phyloP scores from a whole-genome alignment of 768 basidiomycete genomes.

The Naganishia kalamii region DNA sequence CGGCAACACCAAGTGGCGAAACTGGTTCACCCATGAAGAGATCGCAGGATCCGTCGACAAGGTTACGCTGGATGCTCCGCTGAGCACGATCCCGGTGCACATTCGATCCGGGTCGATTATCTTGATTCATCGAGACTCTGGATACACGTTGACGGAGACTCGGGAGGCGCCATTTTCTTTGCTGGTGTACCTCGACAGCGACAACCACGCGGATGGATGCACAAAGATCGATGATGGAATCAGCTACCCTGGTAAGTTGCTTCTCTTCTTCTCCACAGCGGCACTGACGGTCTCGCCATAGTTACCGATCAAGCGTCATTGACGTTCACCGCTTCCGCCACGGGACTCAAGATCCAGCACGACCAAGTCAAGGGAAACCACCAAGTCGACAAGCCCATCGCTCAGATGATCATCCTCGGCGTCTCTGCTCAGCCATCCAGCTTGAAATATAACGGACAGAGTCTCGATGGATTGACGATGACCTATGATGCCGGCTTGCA shows the following conservation, averaged over 20 bases:
- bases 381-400: conserved; percentile 52
- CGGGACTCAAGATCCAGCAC: conserved; percentile 4
- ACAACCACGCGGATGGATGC: conserved; percentile 55
- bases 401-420: conserved; percentile 58
- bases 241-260: conserved; percentile 29
- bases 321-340: conserved; percentile 26
- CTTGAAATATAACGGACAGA: conserved; percentile 50
- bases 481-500: conserved; percentile 48
- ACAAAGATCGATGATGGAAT: conserved; percentile 69
- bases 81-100: conserved; percentile 70
- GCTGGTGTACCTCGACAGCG: conserved; percentile 54
- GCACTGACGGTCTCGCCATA: not conserved
- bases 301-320: conserved; percentile 46
- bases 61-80: conserved; percentile 55
- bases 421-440: conserved; percentile 46
- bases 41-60: conserved; percentile 51
- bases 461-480: conserved; percentile 46
- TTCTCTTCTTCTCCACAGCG: not conserved
- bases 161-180: conserved; percentile 59
- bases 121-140: conserved; percentile 59
- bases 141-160: conserved; percentile 65
- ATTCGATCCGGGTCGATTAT: conserved; percentile 64
- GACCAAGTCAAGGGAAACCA: conserved; percentile 44
- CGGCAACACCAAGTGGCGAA: conserved; percentile 29
- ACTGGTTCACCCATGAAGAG: conserved; percentile 42